Percentiles rank a stretch among this genome's conserved stretches.
phyloP scores from a whole-genome alignment of 2,329 filamentous ascomycete species.

The Penicillium olsonii region DNA sequence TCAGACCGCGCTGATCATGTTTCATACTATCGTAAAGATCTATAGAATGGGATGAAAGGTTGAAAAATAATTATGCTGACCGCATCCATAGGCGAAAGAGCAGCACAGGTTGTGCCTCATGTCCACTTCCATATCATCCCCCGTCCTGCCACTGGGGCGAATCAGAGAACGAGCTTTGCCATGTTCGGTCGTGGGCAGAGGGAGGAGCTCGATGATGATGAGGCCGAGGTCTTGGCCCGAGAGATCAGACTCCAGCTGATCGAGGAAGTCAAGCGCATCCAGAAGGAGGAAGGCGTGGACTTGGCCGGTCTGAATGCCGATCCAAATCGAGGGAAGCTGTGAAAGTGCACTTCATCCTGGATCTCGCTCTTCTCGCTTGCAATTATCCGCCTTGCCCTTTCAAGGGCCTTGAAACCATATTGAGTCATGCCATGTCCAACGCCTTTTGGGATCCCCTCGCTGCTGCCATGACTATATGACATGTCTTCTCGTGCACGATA shows the following conservation, averaged over 20 bases:
- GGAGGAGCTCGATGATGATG: conserved; percentile 50
- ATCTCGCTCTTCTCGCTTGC: background rate
- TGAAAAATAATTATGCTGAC: no score
- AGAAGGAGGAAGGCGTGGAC: conserved; percentile 39
- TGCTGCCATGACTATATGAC: background rate
- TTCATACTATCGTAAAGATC: background rate
- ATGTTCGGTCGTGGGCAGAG: conserved; percentile 52
- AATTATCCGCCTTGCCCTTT: background rate
- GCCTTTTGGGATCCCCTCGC: background rate
- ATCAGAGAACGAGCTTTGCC: conserved; percentile 37
- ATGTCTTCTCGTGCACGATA: background rate
- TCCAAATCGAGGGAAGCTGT: conserved; percentile 24
- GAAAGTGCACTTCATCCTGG: conserved; percentile 2
- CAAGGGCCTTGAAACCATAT: background rate
- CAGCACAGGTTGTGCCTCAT: conserved; percentile 89
- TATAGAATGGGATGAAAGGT: background rate
- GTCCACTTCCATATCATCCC: conserved; percentile 96
- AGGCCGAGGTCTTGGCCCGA: conserved; percentile 40
- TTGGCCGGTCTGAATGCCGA: conserved; percentile 23
- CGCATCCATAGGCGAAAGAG: conserved; percentile 72
- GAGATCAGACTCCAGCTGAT: conserved; percentile 41
- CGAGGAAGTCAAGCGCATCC: conserved; percentile 38
- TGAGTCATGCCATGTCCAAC: background rate
- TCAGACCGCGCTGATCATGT: background rate
- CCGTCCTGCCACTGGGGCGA: conserved; percentile 55